phyloP scores from a whole-genome alignment of 177 flowering plant genomes.

The Vitis hybrid region DNA sequence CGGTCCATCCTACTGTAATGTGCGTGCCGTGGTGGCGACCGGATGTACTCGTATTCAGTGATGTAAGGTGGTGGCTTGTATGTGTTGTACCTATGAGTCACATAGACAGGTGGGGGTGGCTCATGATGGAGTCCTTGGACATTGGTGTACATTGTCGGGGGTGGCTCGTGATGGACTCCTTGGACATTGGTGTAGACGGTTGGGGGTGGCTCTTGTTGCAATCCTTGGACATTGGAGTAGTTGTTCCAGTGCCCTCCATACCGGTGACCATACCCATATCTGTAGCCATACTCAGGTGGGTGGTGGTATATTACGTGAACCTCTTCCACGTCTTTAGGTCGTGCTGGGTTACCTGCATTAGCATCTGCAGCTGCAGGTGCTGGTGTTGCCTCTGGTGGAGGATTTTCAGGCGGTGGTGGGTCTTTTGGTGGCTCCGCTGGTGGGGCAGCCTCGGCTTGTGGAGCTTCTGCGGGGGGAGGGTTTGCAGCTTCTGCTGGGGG shows the following conservation, averaged over 20 bases:
- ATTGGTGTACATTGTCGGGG: slow-evolving; percentile 24
- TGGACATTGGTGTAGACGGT: slow-evolving; percentile 25
- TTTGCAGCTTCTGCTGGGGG: slow-evolving; percentile 36
- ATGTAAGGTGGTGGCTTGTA: slow-evolving; percentile 63
- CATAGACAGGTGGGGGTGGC: slow-evolving; percentile 34
- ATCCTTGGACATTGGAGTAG: slow-evolving; percentile 23
- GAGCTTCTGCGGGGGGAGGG: slow-evolving; percentile 34
- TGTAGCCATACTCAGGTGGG: slow-evolving; percentile 45
- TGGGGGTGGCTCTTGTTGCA: slow-evolving; percentile 20
- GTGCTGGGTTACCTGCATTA: slow-evolving; percentile 21
- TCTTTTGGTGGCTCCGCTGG: slow-evolving; percentile 30
- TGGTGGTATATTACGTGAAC: slow-evolving; percentile 56
- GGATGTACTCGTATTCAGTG: slow-evolving; percentile 45
- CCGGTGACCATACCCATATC: slow-evolving; percentile 28
- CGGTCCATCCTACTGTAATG: slow-evolving; percentile 37
- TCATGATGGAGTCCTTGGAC: slow-evolving; percentile 21
- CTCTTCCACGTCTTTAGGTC: slow-evolving; percentile 55
- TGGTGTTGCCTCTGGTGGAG: slow-evolving; percentile 28
- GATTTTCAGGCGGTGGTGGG: slow-evolving; percentile 31
- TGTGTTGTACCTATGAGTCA: slow-evolving; percentile 64
- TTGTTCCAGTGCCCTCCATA: slow-evolving; percentile 31
- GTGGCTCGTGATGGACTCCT: slow-evolving; percentile 18
- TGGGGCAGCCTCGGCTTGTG: slow-evolving; percentile 29
- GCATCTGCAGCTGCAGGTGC: slow-evolving; percentile 26
- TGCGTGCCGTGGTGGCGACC: slow-evolving; percentile 36